These are phyloP conservation scores for Aspergillus alliaceus DNA, from an alignment of 2,329 filamentous ascomycete genomes.

Conservation along the genomic window DNA sequence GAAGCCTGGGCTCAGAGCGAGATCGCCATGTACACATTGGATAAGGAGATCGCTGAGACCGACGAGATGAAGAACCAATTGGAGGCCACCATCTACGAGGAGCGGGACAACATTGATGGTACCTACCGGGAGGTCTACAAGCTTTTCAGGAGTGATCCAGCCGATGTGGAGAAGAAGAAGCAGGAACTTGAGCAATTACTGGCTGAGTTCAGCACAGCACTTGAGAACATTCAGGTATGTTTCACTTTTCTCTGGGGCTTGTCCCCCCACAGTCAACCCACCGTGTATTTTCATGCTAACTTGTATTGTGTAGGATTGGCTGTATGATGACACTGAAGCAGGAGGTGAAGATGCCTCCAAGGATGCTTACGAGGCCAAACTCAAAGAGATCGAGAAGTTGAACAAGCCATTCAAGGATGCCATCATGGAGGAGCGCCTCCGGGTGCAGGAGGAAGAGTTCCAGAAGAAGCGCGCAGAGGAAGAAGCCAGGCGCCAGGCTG, in stretches of 20 bases:
- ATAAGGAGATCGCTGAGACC: constrained; percentile 96
- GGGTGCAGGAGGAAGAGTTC: constrained; percentile 64
- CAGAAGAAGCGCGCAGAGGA: constrained; percentile 64
- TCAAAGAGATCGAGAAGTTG: constrained; percentile 73
- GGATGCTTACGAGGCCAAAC: constrained; percentile 89
- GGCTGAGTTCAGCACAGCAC: constrained; percentile 60
- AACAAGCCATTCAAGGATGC: constrained; percentile 57
- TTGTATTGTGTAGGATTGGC: constrained; percentile 73
- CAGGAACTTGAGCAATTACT: constrained; percentile 47
- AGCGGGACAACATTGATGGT: constrained; percentile 92
- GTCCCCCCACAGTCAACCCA: too few relatives aligned
- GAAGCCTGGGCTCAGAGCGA: constrained; percentile 75
- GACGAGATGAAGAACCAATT: constrained; percentile 99
- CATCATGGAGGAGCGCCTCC: constrained; percentile 60
- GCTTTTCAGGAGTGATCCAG: too few relatives aligned
- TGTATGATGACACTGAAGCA: constrained; percentile 72
- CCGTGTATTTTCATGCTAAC: neutral
- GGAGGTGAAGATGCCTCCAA: constrained; percentile 86
- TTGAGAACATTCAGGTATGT: constrained; percentile 77
- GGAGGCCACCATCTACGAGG: constrained; percentile 94
- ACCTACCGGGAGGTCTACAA: constrained; percentile 55
- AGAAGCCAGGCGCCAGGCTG: constrained; percentile 76
- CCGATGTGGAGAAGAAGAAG: constrained; percentile 89
- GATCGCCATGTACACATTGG: constrained; percentile 89
- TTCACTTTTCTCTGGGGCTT: too few relatives aligned